Evolutionary conservation across 768 basidiomycete species (phyloP).

Genomic region (Lactarius sanguifluus): DNA sequence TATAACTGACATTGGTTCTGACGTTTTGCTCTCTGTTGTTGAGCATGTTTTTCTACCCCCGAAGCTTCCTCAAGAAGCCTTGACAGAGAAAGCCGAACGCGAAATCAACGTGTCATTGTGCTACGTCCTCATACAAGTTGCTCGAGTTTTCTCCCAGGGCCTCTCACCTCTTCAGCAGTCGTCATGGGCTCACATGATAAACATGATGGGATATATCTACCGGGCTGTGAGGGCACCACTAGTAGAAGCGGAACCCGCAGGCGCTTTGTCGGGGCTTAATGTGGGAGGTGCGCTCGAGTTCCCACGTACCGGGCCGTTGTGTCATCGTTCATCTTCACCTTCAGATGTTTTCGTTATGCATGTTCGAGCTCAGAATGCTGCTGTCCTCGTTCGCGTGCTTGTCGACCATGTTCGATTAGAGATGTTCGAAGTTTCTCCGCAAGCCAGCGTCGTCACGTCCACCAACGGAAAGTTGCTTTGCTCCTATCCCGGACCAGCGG

Average conservation of each 20-base stretch:
- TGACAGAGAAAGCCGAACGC: not conserved
- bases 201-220: slow-evolving; percentile 1
- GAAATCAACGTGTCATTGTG: slow-evolving; percentile 4
- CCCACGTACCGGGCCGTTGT: not conserved
- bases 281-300: slow-evolving; percentile 3
- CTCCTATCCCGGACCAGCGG: slow-evolving; percentile 42
- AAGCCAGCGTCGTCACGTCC: slow-evolving; percentile 39
- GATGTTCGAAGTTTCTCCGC: slow-evolving; percentile 45
- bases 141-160: not conserved
- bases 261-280: not conserved
- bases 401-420: slow-evolving; percentile 10
- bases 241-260: not conserved
- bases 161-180: not conserved
- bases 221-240: not conserved
- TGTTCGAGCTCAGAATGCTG: slow-evolving; percentile 21
- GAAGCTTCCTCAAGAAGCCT: slow-evolving; percentile 18
- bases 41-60: slow-evolving; percentile 21
- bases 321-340: not conserved
- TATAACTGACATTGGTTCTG: not conserved
- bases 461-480: slow-evolving; percentile 38
- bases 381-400: slow-evolving; percentile 8
- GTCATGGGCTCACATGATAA: slow-evolving; percentile 10
- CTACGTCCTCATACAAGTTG: slow-evolving; percentile 10
- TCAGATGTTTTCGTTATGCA: slow-evolving; percentile 18
- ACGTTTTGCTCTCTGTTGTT: slow-evolving; percentile 3